Percentiles rank a stretch among this genome's conserved stretches.
Evolutionary conservation across 768 basidiomycete genomes (phyloP).

Genomic region (Boletus tomentosulus): DNA sequence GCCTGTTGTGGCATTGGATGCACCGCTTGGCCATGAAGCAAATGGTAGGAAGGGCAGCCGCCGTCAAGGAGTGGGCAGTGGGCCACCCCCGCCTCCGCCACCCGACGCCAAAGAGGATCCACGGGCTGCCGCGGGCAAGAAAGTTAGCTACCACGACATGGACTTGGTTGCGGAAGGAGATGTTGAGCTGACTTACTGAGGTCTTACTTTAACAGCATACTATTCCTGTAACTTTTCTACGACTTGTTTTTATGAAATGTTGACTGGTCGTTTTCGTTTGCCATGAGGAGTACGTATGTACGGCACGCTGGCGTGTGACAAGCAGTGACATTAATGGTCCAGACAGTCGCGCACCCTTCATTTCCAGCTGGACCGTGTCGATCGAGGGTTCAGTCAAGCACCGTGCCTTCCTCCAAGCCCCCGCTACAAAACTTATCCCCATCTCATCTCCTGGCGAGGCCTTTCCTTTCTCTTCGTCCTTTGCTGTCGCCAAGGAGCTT

Average conservation of each 20-base stretch:
- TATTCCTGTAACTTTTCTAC: conserved; percentile 16
- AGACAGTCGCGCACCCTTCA: conserved; percentile 15
- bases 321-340: conserved; percentile 17
- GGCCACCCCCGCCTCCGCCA: conserved; percentile 73
- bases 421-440: conserved; percentile 12
- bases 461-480: conserved; percentile 7
- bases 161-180: conserved; percentile 86
- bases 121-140: conserved; percentile 79
- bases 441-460: conserved; percentile 29
- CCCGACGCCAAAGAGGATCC: conserved; percentile 92
- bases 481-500: conserved; percentile 13
- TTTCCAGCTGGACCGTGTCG: conserved; percentile 19
- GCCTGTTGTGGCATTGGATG: conserved; percentile 55
- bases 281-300: conserved; percentile 22
- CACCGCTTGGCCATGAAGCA: conserved; percentile 40
- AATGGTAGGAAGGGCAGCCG: conserved; percentile 35
- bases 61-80: conserved; percentile 38
- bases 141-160: conserved; percentile 95
- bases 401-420: conserved; percentile 10
- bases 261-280: conserved; percentile 14
- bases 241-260: conserved; percentile 29
- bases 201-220: conserved; percentile 22
- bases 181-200: conserved; percentile 48
- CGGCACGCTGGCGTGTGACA: conserved; percentile 24
- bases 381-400: conserved; percentile 25